A percentile compares a stretch with the other conserved stretches of the same genome.
These are phyloP conservation scores for Thuidium tamariscinum DNA, from an alignment of 225 moss, liverwort and hornwort genomes.

Conservation along the genomic window DNA sequence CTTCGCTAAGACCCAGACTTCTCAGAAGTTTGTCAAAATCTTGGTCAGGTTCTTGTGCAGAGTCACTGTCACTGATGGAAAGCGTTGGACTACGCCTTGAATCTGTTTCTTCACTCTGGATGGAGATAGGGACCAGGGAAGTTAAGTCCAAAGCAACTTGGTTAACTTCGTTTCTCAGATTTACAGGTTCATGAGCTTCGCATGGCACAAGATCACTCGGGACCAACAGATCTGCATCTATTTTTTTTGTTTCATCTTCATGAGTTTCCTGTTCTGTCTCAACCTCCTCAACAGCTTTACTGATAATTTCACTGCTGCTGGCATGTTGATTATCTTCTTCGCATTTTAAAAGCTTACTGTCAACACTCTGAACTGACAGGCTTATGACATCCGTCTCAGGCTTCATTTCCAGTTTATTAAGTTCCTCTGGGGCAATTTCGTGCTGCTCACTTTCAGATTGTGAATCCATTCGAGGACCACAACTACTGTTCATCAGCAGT, in stretches of 20 bases:
- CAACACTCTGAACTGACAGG: not conserved
- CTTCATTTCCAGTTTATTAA: not conserved
- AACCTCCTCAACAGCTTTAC: not conserved
- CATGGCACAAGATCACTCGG: not conserved
- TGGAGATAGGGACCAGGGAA: not conserved
- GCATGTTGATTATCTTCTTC: not conserved
- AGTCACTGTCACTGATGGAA: not conserved
- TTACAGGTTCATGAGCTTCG: not conserved
- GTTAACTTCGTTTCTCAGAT: constrained; percentile 1
- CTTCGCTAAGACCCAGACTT: not conserved
- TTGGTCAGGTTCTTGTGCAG: constrained; percentile 7
- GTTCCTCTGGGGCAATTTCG: not conserved
- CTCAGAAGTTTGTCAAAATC: constrained; percentile 8
- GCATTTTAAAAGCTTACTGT: not conserved
- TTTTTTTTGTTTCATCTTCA: not conserved
- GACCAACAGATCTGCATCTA: not conserved
- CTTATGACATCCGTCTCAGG: not conserved
- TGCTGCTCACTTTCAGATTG: not conserved
- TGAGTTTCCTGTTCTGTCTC: not conserved
- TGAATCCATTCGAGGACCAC: not conserved
- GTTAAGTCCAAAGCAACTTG: not conserved
- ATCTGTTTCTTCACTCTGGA: not conserved
- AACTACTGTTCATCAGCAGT: not conserved
- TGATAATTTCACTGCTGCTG: not conserved
- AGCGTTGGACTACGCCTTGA: not conserved